These are phyloP conservation scores for Alloascoidea africana DNA, from an alignment of 805 yeast genomes.

Conservation along the genomic window DNA sequence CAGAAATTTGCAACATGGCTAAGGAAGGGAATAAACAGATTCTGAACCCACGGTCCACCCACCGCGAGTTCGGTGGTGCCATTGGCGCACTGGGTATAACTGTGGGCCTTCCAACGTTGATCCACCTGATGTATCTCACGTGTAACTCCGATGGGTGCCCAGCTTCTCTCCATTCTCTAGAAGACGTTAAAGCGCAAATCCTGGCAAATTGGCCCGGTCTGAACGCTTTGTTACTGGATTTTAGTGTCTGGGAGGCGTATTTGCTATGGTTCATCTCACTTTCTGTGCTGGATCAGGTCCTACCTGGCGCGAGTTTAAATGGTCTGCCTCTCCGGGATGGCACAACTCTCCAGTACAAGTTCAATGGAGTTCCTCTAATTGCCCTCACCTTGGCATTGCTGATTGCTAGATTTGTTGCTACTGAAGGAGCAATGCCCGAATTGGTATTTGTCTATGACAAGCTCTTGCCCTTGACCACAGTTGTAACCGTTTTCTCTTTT, in stretches of 20 bases:
- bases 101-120: constrained; percentile 48
- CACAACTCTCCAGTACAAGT: constrained; percentile 49
- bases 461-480: constrained; percentile 45
- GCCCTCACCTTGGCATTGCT: constrained; percentile 24
- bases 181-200: constrained; percentile 7
- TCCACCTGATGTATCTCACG: constrained; percentile 41
- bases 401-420: constrained; percentile 32
- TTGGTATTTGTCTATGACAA: constrained; percentile 61
- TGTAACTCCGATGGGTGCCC: constrained; percentile 35
- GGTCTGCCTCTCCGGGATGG: constrained; percentile 76
- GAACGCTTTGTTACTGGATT: constrained; percentile 24
- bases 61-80: constrained; percentile 65
- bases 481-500: constrained; percentile 50
- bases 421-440: constrained; percentile 56
- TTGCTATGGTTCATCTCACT: constrained; percentile 57
- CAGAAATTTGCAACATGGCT: no score
- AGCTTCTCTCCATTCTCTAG: constrained; percentile 9
- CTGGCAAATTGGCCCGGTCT: constrained; percentile 11
- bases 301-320: constrained; percentile 46
- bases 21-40: constrained; percentile 13
- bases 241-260: constrained; percentile 47
- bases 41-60: constrained; percentile 55
- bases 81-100: constrained; percentile 60
- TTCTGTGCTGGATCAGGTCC: constrained; percentile 42
- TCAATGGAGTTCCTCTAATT: constrained; percentile 61